Percentiles rank a stretch among this genome's conserved stretches.
These are phyloP conservation scores for Diplosphaera chodatii DNA, from an alignment of 139 green algal species.

Conservation along the genomic window DNA sequence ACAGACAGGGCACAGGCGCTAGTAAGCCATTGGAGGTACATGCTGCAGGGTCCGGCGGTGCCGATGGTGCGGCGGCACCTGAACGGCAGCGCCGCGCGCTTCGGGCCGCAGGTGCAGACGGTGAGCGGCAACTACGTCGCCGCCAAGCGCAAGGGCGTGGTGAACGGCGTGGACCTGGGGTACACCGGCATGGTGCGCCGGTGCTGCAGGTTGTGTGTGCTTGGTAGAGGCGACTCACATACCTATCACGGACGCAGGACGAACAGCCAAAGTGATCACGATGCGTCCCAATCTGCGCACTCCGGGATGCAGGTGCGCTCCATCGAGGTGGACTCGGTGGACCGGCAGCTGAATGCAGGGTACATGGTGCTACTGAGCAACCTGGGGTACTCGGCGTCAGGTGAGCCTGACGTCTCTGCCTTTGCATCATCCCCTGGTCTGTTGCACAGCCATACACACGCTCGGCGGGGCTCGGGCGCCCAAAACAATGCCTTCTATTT, in stretches of 20 bases:
- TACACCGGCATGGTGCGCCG: slow-evolving; percentile 61
- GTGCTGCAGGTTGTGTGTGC: not conserved
- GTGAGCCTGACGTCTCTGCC: no score
- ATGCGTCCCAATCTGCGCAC: no score
- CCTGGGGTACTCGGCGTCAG: slow-evolving; percentile 42
- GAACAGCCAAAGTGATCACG: no score
- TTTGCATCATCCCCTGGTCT: no score
- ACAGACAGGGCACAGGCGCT: no score
- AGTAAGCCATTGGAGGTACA: not conserved
- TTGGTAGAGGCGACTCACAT: no score
- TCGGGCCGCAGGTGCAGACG: slow-evolving; percentile 37
- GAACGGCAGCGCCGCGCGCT: slow-evolving; percentile 32
- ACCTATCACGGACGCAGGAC: no score
- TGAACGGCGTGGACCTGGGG: slow-evolving; percentile 74
- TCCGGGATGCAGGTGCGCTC: slow-evolving; percentile 71
- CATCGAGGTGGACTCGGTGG: slow-evolving; percentile 55
- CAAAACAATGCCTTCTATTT: no score
- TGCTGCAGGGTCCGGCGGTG: slow-evolving; percentile 47
- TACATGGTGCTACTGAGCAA: slow-evolving; percentile 78
- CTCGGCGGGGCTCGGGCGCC: no score
- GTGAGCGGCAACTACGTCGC: slow-evolving; percentile 77
- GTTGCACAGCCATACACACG: no score
- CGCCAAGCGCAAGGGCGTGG: slow-evolving; percentile 66
- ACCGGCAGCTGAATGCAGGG: slow-evolving; percentile 50
- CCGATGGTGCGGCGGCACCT: slow-evolving; percentile 71